These are phyloP conservation scores for Cardamine occulta DNA, from an alignment of 345 rosid genomes.

Conservation along the genomic window DNA sequence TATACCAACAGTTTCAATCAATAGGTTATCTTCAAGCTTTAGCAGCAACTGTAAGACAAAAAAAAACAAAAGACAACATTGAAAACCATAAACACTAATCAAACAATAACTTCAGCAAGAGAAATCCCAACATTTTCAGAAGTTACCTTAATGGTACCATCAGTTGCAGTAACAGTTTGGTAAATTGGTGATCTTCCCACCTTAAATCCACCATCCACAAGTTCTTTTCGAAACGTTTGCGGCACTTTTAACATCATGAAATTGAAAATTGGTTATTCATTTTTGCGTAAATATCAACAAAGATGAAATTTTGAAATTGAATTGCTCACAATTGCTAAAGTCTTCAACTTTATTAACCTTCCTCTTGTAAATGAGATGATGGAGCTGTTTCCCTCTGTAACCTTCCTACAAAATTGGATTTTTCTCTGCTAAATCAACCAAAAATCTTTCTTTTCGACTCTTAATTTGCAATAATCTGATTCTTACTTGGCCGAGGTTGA, in stretches of 20 bases:
- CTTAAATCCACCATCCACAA: slow-evolving; percentile 84
- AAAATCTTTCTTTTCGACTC: not conserved
- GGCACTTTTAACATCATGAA: slow-evolving; percentile 60
- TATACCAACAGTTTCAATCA: slow-evolving; percentile 98
- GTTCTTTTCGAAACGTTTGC: slow-evolving; percentile 73
- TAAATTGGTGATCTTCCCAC: slow-evolving; percentile 81
- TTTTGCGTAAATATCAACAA: slow-evolving; percentile 12
- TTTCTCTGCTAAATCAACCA: not conserved
- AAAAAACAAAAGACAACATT: slow-evolving; percentile 6
- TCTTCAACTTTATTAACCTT: slow-evolving; percentile 75
- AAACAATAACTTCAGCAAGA: slow-evolving; percentile 14
- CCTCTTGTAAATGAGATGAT: slow-evolving; percentile 86
- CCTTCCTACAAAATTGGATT: slow-evolving; percentile 54
- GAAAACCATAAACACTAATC: slow-evolving; percentile 1
- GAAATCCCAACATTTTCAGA: slow-evolving; percentile 19
- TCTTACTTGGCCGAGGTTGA: slow-evolving; percentile 78
- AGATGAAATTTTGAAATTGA: not conserved
- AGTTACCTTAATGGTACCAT: slow-evolving; percentile 92
- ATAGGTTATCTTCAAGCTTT: slow-evolving; percentile 80
- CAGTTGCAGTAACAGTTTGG: slow-evolving; percentile 72
- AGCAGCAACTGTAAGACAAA: slow-evolving; percentile 63
- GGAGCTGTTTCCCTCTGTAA: slow-evolving; percentile 91
- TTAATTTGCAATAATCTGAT: not conserved
- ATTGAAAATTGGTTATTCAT: not conserved
- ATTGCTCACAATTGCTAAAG: slow-evolving; percentile 73